A percentile compares a stretch with the other conserved stretches of the same genome.
Evolutionary conservation across 2,329 filamentous ascomycete species (phyloP).

Genomic region (Lachnellula subtilissima): DNA sequence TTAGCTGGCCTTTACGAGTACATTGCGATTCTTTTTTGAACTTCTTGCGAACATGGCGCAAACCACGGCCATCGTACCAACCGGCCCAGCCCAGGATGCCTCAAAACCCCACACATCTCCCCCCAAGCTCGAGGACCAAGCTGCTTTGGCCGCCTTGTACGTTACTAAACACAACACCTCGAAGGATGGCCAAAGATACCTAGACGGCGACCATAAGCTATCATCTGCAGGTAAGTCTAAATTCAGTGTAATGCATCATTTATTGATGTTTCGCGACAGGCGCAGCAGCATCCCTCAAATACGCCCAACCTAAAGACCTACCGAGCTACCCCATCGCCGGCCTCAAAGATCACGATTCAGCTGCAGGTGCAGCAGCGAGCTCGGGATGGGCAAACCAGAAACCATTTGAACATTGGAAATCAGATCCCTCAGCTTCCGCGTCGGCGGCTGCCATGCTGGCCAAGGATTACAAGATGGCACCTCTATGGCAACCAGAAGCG

Average conservation of each 20-base stretch:
- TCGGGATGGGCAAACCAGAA: constrained; percentile 69
- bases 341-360: constrained; percentile 48
- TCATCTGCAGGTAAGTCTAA: constrained; percentile 49
- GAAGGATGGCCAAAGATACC: constrained; percentile 22
- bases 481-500: constrained; percentile 58
- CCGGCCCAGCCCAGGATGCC: constrained; percentile 14
- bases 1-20: too few species aligned
- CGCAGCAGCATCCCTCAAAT: constrained; percentile 59
- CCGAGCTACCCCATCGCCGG: constrained; percentile 70
- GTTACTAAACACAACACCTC: constrained; percentile 37
- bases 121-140: constrained; percentile 38
- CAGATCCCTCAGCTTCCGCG: constrained; percentile 55
- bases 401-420: constrained; percentile 61
- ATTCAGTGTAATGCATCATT: background rate
- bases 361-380: constrained; percentile 69
- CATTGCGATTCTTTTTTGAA: background rate
- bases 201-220: constrained; percentile 50
- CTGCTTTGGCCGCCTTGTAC: constrained; percentile 58
- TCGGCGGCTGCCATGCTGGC: constrained; percentile 54
- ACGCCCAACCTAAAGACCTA: constrained; percentile 67
- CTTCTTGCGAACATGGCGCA: constrained; percentile 11
- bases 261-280: constrained; percentile 35
- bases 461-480: constrained; percentile 49
- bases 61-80: constrained; percentile 10
- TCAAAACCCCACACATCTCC: constrained; percentile 18